phyloP scores from a whole-genome alignment of 164 flowering plant genomes.

The Taxillus chinensis region DNA sequence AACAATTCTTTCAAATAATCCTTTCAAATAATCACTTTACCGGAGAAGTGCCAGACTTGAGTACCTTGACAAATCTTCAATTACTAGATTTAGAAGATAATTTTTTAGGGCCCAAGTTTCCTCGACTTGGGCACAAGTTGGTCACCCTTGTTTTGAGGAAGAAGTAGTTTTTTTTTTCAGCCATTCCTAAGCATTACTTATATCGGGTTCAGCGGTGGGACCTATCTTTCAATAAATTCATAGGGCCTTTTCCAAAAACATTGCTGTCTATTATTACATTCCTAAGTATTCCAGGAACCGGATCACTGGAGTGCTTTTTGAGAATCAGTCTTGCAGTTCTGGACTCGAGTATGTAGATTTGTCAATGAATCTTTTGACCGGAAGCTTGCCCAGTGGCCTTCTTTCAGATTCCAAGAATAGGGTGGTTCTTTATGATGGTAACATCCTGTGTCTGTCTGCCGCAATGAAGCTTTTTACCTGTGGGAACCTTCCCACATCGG shows the following conservation, averaged over 20 bases:
- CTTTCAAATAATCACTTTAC: no score
- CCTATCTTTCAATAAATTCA: conserved; percentile 64
- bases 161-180: conserved; percentile 68
- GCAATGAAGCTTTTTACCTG: conserved; percentile 91
- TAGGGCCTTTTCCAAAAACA: conserved; percentile 64
- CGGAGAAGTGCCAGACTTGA: no score
- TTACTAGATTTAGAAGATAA: conserved; percentile 73
- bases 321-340: conserved; percentile 49
- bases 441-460: conserved; percentile 56
- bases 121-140: conserved; percentile 49
- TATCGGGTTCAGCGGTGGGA: conserved; percentile 64
- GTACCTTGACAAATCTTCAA: no score
- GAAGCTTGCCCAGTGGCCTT: conserved; percentile 64
- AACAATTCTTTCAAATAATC: no score
- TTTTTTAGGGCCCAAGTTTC: conserved; percentile 66
- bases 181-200: conserved; percentile 51
- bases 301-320: conserved; percentile 71
- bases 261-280: conserved; percentile 47
- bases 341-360: conserved; percentile 56
- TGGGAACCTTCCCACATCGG: conserved; percentile 24
- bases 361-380: conserved; percentile 77
- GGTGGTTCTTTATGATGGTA: conserved; percentile 39
- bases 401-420: conserved; percentile 26
- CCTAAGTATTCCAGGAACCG: conserved; percentile 55
- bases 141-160: conserved; percentile 49